A percentile compares a stretch with the other conserved stretches of the same genome.
phyloP scores from a whole-genome alignment of 306 rosid species.

The Urtica urens region DNA sequence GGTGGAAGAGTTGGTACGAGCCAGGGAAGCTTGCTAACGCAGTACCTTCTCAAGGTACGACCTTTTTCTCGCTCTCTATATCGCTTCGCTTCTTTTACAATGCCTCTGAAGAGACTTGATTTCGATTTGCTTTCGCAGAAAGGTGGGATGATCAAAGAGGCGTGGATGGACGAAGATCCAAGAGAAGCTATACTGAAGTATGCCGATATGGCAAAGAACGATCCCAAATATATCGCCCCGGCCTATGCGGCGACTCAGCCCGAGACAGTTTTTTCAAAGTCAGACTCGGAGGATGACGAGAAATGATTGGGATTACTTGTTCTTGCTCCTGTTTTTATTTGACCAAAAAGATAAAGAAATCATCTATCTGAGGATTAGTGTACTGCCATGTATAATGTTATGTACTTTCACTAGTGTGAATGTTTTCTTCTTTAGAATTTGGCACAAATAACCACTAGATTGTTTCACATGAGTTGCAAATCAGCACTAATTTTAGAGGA shows the following conservation, averaged over 20 bases:
- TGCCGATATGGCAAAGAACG: constrained; percentile 82
- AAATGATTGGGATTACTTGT: constrained; percentile 30
- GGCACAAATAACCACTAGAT: too few species aligned
- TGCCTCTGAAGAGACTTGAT: background rate
- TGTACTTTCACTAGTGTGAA: too few species aligned
- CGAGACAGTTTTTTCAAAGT: constrained; percentile 68
- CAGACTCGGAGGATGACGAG: constrained; percentile 93
- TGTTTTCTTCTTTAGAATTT: too few species aligned
- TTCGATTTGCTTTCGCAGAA: constrained; percentile 43
- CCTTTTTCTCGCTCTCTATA: background rate
- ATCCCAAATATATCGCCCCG: constrained; percentile 91
- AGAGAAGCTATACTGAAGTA: constrained; percentile 91
- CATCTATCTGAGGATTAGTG: background rate
- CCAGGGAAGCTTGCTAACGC: constrained; percentile 94
- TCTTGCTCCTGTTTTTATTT: background rate
- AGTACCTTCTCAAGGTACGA: constrained; percentile 79
- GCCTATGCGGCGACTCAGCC: constrained; percentile 92
- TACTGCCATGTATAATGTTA: too few species aligned
- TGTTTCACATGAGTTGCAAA: too few species aligned
- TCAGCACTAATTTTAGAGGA: too few species aligned
- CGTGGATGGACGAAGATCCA: constrained; percentile 99
- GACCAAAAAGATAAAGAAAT: background rate
- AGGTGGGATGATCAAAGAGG: constrained; percentile 96
- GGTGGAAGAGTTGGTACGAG: constrained; percentile 88
- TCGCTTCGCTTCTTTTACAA: background rate